Evolutionary conservation across 163 green algal species (phyloP).

Genomic region (Scenedesmus sp.): DNA sequence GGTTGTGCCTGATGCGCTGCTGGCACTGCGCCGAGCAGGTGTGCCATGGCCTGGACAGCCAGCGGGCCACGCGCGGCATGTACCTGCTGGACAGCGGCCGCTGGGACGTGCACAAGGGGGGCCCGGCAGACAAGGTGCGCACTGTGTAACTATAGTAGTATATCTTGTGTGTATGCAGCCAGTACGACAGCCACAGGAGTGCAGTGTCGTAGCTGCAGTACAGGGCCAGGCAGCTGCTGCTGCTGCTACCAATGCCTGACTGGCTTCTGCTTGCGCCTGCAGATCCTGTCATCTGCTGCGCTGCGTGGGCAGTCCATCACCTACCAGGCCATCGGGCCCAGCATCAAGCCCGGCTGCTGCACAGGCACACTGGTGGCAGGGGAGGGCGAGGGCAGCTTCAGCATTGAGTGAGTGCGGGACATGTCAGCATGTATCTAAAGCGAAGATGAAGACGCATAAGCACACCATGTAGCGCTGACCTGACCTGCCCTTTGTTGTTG

Average conservation of each 20-base stretch:
- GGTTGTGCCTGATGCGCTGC: no score
- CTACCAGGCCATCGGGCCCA: background rate
- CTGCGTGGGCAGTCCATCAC: background rate
- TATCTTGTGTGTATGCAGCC: no score
- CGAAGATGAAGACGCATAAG: no score
- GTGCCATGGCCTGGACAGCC: background rate
- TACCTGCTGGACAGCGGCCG: conserved; percentile 5
- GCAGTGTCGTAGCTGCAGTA: background rate
- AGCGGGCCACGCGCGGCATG: background rate
- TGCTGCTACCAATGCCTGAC: no score
- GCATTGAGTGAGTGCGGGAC: background rate
- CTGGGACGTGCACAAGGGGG: background rate
- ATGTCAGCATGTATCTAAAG: background rate
- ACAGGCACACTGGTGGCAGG: background rate
- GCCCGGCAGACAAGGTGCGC: background rate
- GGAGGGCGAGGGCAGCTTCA: background rate
- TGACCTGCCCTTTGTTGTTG: no score
- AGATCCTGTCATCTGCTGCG: background rate
- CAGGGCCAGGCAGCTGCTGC: background rate
- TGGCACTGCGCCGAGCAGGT: background rate
- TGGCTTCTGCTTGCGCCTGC: background rate
- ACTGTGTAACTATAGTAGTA: background rate
- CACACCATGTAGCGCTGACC: no score
- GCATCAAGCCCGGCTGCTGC: conserved; percentile 8
- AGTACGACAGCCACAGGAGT: no score